These are phyloP conservation scores for Saturnispora halmiae DNA, from an alignment of 805 yeast species.

Conservation along the genomic window DNA sequence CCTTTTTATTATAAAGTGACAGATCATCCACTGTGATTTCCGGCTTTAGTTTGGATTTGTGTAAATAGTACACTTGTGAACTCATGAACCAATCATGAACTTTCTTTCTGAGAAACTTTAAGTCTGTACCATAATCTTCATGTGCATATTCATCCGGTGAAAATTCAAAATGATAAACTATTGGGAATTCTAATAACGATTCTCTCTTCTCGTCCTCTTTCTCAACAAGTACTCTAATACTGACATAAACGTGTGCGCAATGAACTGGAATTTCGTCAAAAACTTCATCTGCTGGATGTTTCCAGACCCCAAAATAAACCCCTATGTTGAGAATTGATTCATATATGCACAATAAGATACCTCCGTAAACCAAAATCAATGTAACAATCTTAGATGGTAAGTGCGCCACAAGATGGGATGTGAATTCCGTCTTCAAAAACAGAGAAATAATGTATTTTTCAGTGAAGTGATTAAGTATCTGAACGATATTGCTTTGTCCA, in stretches of 20 bases:
- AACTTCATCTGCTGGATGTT: constrained; percentile 37
- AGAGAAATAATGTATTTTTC: constrained; percentile 13
- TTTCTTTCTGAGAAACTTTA: constrained; percentile 52
- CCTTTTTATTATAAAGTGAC: constrained; percentile 27
- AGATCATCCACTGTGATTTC: constrained; percentile 26
- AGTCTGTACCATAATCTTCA: constrained; percentile 61
- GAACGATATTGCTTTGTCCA: constrained; percentile 2
- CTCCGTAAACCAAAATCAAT: constrained; percentile 19
- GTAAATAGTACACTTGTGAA: constrained; percentile 24
- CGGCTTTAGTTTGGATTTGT: constrained; percentile 13
- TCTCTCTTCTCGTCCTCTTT: constrained; percentile 12
- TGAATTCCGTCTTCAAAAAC: constrained; percentile 15
- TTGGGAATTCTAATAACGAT: constrained; percentile 26
- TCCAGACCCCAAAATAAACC: constrained; percentile 21
- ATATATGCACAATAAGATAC: constrained; percentile 18
- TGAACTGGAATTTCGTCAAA: constrained; percentile 69
- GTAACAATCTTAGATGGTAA: constrained; percentile 22
- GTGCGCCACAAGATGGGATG: constrained; percentile 19
- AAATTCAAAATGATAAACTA: constrained; percentile 65
- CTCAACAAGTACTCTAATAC: constrained; percentile 33
- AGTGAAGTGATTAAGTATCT: constrained; percentile 9
- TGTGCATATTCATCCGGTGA: constrained; percentile 74
- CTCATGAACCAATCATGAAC: constrained; percentile 47
- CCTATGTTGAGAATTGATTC: constrained; percentile 21
- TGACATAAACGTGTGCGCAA: constrained; percentile 62